A percentile compares a stretch with the other conserved stretches of the same genome.
These are phyloP conservation scores for Leccinum pachyderme DNA, from an alignment of 1,284 basidiomycete genomes.

Conservation along the genomic window DNA sequence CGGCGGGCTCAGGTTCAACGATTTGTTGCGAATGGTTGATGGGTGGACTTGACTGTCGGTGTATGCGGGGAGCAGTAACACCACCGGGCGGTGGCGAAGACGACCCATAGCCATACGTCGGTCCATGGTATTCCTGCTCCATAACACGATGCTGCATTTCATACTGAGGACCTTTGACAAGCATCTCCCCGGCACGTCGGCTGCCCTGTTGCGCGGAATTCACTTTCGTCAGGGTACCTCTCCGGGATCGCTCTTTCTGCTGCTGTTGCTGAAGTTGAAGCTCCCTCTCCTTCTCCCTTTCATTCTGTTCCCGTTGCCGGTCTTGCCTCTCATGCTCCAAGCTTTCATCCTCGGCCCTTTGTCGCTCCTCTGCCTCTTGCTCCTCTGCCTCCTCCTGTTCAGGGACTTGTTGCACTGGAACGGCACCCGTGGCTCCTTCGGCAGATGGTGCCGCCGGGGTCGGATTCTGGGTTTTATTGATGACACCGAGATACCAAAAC, in stretches of 20 bases:
- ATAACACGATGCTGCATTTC: constrained; percentile 91
- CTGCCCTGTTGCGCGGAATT: constrained; percentile 41
- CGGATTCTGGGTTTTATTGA: constrained; percentile 77
- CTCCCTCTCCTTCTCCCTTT: constrained; percentile 42
- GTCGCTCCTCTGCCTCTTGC: constrained; percentile 45
- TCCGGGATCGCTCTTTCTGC: constrained; percentile 54
- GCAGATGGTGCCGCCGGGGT: constrained; percentile 33
- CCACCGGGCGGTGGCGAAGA: constrained; percentile 23
- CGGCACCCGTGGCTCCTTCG: constrained; percentile 14
- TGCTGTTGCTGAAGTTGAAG: constrained; percentile 44
- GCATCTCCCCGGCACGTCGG: constrained; percentile 78
- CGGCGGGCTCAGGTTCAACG: constrained; percentile 24
- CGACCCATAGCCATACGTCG: constrained; percentile 36
- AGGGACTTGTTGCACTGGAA: constrained; percentile 16
- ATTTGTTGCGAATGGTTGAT: constrained; percentile 23
- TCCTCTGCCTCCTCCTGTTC: constrained; percentile 36
- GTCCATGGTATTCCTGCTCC: constrained; percentile 72
- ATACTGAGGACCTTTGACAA: constrained; percentile 86
- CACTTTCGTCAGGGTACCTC: constrained; percentile 55
- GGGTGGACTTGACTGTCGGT: constrained; percentile 31
- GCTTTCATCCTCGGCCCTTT: constrained; percentile 44
- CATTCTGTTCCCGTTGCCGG: constrained; percentile 43
- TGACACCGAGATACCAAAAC: constrained; percentile 99
- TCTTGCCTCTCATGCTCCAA: constrained; percentile 46
- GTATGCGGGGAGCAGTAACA: constrained; percentile 31